These are phyloP conservation scores for Gossypium gossypioides DNA, from an alignment of 441 rosid genomes.

Conservation along the genomic window DNA sequence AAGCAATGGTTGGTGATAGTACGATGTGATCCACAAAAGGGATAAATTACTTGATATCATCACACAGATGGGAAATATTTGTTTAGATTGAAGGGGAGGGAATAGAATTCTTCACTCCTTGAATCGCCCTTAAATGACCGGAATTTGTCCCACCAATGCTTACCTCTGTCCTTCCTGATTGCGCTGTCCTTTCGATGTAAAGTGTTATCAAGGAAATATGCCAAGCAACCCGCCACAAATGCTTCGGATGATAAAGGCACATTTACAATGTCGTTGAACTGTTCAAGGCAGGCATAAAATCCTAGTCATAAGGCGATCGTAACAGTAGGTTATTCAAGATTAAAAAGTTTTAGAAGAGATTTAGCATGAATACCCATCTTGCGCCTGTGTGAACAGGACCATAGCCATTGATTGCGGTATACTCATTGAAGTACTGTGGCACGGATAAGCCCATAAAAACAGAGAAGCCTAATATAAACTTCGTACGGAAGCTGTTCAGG, in stretches of 20 bases:
- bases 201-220: constrained; percentile 75
- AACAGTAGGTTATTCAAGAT: not conserved
- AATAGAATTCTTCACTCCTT: constrained; percentile 80
- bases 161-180: constrained; percentile 83
- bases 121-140: constrained; percentile 52
- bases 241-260: constrained; percentile 88
- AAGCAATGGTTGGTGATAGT: constrained; percentile 1
- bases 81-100: constrained; percentile 86
- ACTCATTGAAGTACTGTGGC: constrained; percentile 90
- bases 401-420: constrained; percentile 69
- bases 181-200: constrained; percentile 41
- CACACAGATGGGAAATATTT: constrained; percentile 86
- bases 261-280: constrained; percentile 89
- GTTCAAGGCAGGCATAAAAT: constrained; percentile 15
- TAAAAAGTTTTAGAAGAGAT: not conserved
- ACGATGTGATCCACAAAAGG: not conserved
- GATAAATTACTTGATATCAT: constrained; percentile 14
- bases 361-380: constrained; percentile 60
- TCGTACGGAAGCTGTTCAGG: constrained; percentile 77
- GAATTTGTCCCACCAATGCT: constrained; percentile 97
- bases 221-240: constrained; percentile 75
- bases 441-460: constrained; percentile 79
- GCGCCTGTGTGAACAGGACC: constrained; percentile 81
- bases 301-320: not conserved
- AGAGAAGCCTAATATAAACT: constrained; percentile 79